Conservation (phyloP, 768 basidiomycete species). For the Gymnopilus dilepis region DNA sequence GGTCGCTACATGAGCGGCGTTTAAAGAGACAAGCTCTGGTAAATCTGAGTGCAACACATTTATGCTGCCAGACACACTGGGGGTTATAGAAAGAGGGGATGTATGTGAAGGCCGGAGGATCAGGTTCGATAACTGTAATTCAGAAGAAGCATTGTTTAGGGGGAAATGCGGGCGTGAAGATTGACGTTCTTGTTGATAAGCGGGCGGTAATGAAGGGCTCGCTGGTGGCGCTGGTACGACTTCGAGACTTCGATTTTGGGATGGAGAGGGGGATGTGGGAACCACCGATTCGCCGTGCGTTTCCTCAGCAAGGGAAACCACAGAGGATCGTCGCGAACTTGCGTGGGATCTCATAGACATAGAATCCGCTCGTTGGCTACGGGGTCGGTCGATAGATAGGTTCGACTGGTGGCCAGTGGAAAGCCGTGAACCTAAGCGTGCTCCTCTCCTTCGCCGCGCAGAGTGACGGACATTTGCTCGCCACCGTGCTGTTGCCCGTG, state of each 20-base stretch:
- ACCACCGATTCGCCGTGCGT: constrained; percentile 10
- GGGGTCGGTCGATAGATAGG: constrained; percentile 25
- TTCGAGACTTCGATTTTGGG: constrained; percentile 21
- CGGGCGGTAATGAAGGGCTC: constrained; percentile 34
- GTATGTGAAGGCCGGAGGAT: constrained; percentile 23
- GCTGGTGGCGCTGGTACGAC: constrained; percentile 19
- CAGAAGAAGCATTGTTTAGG: constrained; percentile 20
- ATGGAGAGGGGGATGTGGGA: constrained; percentile 13
- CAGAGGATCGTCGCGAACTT: constrained; percentile 38
- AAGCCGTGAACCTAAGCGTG: constrained; percentile 34
- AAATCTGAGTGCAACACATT: constrained; percentile 17
- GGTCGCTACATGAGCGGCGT: constrained; percentile 64
- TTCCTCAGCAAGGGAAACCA: constrained; percentile 24
- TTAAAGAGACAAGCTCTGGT: constrained; percentile 29
- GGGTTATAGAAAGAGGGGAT: constrained; percentile 29
- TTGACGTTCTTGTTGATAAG: constrained; percentile 45
- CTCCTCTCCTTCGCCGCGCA: constrained; percentile 63
- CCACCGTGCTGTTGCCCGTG: constrained; percentile 71
- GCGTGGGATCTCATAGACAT: constrained; percentile 24
- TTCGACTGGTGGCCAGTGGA: constrained; percentile 36
- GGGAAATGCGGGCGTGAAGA: constrained; percentile 22
- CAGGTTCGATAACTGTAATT: constrained; percentile 18
- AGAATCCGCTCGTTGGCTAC: constrained; percentile 20
- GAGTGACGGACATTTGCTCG: constrained; percentile 62
- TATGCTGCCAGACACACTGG: constrained; percentile 16